Percentiles rank a stretch among this genome's conserved stretches.
Conservation (phyloP, 352 stramenopile species). For the Pythium diclinum region DNA sequence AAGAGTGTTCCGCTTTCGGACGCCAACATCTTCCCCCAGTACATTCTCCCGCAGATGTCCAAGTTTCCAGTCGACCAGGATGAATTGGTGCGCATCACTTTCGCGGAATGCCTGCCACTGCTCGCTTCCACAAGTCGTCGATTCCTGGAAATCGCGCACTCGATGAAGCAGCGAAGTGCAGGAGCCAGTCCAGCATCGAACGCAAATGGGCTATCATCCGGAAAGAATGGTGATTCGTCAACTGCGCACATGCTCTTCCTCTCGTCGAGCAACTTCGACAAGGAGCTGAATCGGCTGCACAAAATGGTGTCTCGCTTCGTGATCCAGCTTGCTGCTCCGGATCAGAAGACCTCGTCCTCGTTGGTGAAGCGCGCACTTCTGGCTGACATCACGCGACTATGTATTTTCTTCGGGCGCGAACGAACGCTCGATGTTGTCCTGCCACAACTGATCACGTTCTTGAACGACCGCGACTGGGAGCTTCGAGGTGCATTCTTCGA, state of each 20-base stretch:
- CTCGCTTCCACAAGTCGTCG: slow-evolving; percentile 91
- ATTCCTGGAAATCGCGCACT: slow-evolving; percentile 93
- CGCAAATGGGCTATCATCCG: slow-evolving; percentile 23
- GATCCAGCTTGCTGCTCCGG: slow-evolving; percentile 89
- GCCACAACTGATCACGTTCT: slow-evolving; percentile 95
- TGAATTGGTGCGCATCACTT: slow-evolving; percentile 93
- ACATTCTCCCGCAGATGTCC: slow-evolving; percentile 85
- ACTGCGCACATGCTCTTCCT: slow-evolving; percentile 43
- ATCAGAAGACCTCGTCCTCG: slow-evolving; percentile 89
- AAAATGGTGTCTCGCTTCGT: slow-evolving; percentile 94
- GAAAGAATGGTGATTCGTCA: slow-evolving; percentile 23
- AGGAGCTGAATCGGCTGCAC: slow-evolving; percentile 89
- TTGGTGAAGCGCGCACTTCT: slow-evolving; percentile 94
- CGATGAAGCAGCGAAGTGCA: slow-evolving; percentile 76
- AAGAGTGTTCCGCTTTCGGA: slow-evolving; percentile 93
- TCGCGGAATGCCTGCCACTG: slow-evolving; percentile 91
- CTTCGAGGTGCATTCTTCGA: slow-evolving; percentile 89
- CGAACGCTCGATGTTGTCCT: slow-evolving; percentile 94
- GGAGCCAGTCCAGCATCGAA: slow-evolving; percentile 19
- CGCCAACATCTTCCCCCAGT: slow-evolving; percentile 95
- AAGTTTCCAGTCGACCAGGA: slow-evolving; percentile 50
- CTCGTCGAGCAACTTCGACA: slow-evolving; percentile 89
- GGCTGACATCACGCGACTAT: slow-evolving; percentile 93
- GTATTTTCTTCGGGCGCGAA: slow-evolving; percentile 96
- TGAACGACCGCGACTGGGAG: slow-evolving; percentile 95